Conservation (phyloP, 257 asterid genomes). For the Gentiana dahurica region DNA sequence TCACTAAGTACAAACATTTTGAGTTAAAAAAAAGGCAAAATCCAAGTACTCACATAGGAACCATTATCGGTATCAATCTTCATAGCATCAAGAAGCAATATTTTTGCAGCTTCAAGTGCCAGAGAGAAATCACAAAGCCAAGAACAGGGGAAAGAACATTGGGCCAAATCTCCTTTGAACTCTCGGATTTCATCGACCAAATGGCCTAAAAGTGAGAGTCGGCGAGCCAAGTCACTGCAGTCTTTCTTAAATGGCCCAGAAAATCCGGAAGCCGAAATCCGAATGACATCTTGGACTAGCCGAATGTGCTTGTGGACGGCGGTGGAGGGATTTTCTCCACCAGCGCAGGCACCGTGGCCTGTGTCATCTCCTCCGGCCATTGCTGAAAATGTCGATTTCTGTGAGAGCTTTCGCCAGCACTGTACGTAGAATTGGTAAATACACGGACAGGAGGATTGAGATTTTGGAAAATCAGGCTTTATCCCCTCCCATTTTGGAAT, state of each 20-base stretch:
- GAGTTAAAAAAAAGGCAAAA: background rate
- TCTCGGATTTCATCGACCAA: conserved; percentile 77
- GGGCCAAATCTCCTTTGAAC: conserved; percentile 25
- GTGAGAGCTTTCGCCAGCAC: no score
- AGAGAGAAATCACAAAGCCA: conserved; percentile 47
- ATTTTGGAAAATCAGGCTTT: no score
- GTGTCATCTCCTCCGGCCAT: conserved; percentile 57
- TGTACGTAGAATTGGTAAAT: no score
- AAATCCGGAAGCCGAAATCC: conserved; percentile 64
- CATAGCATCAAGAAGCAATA: conserved; percentile 24
- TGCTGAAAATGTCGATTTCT: conserved; percentile 13
- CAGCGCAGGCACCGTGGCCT: conserved; percentile 17
- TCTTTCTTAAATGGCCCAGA: conserved; percentile 74
- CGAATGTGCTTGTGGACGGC: conserved; percentile 26
- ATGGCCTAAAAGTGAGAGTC: conserved; percentile 66
- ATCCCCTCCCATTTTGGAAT: no score
- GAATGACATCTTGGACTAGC: conserved; percentile 50
- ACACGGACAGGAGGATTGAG: no score
- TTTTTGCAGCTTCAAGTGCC: conserved; percentile 32
- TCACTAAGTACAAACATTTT: background rate
- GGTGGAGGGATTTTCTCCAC: background rate
- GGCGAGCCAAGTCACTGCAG: conserved; percentile 70
- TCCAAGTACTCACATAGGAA: conserved; percentile 16
- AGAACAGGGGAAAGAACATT: conserved; percentile 29
- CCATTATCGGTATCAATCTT: conserved; percentile 20